These are phyloP conservation scores for Boeremia exigua DNA, from an alignment of 2,329 filamentous ascomycete species.

Conservation along the genomic window DNA sequence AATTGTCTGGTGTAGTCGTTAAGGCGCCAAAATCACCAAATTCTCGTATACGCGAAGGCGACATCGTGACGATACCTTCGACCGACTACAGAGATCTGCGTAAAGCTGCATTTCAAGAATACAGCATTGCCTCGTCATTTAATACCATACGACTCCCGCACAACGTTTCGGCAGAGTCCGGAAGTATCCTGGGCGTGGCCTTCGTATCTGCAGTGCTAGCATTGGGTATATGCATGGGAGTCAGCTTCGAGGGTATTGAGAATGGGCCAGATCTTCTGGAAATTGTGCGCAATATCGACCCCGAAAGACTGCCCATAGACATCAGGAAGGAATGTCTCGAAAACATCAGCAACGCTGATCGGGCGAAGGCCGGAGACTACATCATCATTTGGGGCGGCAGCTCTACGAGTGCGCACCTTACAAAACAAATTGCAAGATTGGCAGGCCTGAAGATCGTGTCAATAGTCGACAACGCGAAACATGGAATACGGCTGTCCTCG, in stretches of 20 bases:
- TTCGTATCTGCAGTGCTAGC: conserved; percentile 73
- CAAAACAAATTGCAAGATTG: conserved; percentile 71
- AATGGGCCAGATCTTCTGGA: conserved; percentile 65
- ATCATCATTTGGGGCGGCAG: conserved; percentile 77
- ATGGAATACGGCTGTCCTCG: conserved; percentile 56
- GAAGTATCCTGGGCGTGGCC: conserved; percentile 71
- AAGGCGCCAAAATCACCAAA: conserved; percentile 46
- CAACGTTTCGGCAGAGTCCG: conserved; percentile 59
- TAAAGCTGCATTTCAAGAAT: conserved; percentile 75
- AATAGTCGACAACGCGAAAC: conserved; percentile 70
- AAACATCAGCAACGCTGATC: conserved; percentile 59
- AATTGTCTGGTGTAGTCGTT: conserved; percentile 71
- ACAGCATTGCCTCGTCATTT: conserved; percentile 68
- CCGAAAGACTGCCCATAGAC: conserved; percentile 63
- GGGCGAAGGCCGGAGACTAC: conserved; percentile 69
- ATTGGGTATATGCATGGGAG: conserved; percentile 71
- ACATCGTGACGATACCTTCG: conserved; percentile 65
- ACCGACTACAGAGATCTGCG: conserved; percentile 76
- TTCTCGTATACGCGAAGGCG: conserved; percentile 56
- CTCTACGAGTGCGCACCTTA: conserved; percentile 71
- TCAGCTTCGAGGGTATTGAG: conserved; percentile 64
- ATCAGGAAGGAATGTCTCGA: conserved; percentile 68
- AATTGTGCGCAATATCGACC: conserved; percentile 56
- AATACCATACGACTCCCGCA: conserved; percentile 69
- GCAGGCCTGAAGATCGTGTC: conserved; percentile 69